phyloP scores from a whole-genome alignment of 75 land plant genomes.

The Chamaecyparis obtusa region DNA sequence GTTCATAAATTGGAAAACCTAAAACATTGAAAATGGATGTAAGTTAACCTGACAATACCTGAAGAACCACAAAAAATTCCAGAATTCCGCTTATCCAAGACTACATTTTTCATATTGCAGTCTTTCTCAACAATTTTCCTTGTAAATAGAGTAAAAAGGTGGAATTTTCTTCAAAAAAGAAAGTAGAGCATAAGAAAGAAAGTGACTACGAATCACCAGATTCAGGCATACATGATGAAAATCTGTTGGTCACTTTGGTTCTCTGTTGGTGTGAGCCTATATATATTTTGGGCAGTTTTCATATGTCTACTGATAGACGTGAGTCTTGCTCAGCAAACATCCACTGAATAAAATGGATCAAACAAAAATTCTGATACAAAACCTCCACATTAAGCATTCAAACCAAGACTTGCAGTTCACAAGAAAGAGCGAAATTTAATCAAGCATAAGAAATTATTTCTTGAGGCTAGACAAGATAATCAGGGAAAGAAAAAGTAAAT shows the following conservation, averaged over 20 bases:
- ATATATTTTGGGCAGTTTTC: background rate
- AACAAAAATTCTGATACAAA: too few relatives aligned
- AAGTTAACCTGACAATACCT: background rate
- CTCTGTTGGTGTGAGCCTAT: too few relatives aligned
- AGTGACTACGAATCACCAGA: background rate
- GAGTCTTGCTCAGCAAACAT: background rate
- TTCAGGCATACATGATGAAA: background rate
- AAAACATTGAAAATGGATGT: background rate
- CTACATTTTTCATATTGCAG: background rate
- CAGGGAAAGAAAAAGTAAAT: background rate
- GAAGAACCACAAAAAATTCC: background rate
- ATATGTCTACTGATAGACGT: background rate
- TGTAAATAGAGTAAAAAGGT: background rate
- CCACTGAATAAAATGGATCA: background rate
- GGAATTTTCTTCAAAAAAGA: background rate
- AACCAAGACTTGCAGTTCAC: too few relatives aligned
- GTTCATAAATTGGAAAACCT: background rate
- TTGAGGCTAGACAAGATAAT: background rate
- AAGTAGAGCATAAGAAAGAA: background rate
- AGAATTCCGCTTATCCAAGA: background rate
- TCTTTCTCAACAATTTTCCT: background rate
- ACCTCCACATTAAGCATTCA: background rate
- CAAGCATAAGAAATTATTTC: too few relatives aligned
- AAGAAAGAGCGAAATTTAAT: too few relatives aligned
- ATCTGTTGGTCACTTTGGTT: background rate